Evolutionary conservation across 2,329 filamentous ascomycete species (phyloP).

Genomic region (Paramyrothecium sp.): DNA sequence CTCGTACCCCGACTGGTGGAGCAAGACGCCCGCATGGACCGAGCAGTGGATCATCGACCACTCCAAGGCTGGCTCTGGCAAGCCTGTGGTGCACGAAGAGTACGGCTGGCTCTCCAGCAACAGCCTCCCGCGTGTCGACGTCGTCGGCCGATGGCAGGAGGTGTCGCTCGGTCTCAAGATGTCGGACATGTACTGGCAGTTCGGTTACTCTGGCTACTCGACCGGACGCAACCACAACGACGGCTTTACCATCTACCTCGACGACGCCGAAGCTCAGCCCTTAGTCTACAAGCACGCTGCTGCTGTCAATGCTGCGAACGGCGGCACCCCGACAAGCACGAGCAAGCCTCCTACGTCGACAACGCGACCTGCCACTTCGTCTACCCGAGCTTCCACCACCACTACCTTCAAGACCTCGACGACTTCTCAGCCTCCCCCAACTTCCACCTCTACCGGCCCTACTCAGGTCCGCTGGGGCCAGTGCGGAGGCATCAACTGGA

Average conservation of each 20-base stretch:
- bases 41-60: slow-evolving; percentile 56
- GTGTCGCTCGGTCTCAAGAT: slow-evolving; percentile 47
- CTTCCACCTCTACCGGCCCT: neutral
- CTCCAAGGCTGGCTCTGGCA: slow-evolving; percentile 40
- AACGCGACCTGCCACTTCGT: neutral
- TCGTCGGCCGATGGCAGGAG: slow-evolving; percentile 48
- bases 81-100: slow-evolving; percentile 56
- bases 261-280: slow-evolving; percentile 42
- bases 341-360: neutral
- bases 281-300: slow-evolving; percentile 44
- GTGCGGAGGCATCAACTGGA: neutral
- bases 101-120: slow-evolving; percentile 52
- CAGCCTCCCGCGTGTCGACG: slow-evolving; percentile 36
- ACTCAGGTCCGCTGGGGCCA: neutral
- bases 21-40: slow-evolving; percentile 49
- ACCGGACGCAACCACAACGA: slow-evolving; percentile 55
- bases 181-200: slow-evolving; percentile 57
- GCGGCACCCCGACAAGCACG: neutral
- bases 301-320: slow-evolving; percentile 26
- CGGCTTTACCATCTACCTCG: slow-evolving; percentile 55
- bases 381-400: neutral
- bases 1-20: slow-evolving; percentile 55
- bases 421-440: neutral
- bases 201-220: slow-evolving; percentile 48
- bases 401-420: neutral